These are phyloP conservation scores for Boletellus emodensis DNA, from an alignment of 768 basidiomycete genomes.

Conservation along the genomic window DNA sequence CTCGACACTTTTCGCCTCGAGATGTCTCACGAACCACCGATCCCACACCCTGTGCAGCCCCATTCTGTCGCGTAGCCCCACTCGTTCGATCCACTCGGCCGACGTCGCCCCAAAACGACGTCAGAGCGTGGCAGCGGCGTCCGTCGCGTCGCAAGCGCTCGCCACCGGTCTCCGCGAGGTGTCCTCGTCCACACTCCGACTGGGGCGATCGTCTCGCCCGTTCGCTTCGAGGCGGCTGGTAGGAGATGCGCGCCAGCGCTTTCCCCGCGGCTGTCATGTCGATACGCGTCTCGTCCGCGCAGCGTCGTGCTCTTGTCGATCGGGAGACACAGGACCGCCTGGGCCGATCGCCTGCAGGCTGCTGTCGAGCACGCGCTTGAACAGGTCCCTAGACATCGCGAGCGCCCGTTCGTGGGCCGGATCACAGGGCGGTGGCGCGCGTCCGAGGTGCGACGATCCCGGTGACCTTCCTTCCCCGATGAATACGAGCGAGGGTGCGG, in stretches of 20 bases:
- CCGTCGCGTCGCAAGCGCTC: too few species aligned
- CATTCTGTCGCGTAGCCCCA: background rate
- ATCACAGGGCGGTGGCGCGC: constrained; percentile 49
- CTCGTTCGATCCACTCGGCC: too few species aligned
- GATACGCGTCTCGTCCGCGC: constrained; percentile 29
- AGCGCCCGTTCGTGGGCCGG: constrained; percentile 9
- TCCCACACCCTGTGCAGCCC: background rate
- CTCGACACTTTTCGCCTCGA: background rate
- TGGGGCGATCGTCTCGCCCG: background rate
- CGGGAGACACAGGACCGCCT: constrained; percentile 39
- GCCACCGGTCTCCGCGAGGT: too few species aligned
- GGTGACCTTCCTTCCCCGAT: constrained; percentile 31
- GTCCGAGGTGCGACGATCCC: constrained; percentile 47
- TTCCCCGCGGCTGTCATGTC: constrained; percentile 37
- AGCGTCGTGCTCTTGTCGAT: constrained; percentile 34
- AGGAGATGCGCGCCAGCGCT: too few species aligned
- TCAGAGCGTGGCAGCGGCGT: too few species aligned
- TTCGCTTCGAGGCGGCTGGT: constrained; percentile 36
- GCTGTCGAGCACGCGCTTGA: constrained; percentile 47
- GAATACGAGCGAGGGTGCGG: constrained; percentile 21
- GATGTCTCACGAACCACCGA: background rate
- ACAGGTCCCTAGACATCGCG: constrained; percentile 40
- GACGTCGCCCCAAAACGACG: too few species aligned
- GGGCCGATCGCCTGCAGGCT: constrained; percentile 38
- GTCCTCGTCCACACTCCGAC: too few species aligned